phyloP scores from a whole-genome alignment of 352 stramenopile genomes.

The Peronospora tabacina region DNA sequence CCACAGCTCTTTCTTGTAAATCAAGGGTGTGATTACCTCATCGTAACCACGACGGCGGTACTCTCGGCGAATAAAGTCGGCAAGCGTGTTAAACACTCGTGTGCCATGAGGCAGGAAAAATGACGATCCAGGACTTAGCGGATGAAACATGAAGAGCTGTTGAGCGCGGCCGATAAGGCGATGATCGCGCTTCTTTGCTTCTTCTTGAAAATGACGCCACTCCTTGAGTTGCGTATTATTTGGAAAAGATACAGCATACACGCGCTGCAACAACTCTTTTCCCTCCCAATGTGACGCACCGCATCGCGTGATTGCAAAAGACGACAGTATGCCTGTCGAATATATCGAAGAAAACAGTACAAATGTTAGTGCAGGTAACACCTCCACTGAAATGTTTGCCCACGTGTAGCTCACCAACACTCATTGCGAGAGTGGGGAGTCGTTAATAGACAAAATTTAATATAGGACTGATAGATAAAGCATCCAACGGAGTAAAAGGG shows the following conservation, averaged over 20 bases:
- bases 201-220: conserved; percentile 87
- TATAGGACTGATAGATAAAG: conserved; percentile 43
- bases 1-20: conserved; percentile 97
- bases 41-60: conserved; percentile 91
- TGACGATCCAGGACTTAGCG: conserved; percentile 91
- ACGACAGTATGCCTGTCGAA: conserved; percentile 73
- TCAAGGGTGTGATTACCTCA: conserved; percentile 95
- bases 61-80: conserved; percentile 70
- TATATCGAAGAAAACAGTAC: not conserved
- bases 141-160: conserved; percentile 94
- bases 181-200: conserved; percentile 95
- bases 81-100: conserved; percentile 96
- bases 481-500: conserved; percentile 5
- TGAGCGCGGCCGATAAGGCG: conserved; percentile 91
- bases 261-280: conserved; percentile 90
- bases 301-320: conserved; percentile 93
- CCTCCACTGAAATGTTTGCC: conserved; percentile 37
- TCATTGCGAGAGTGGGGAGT: conserved; percentile 73
- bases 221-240: conserved; percentile 82
- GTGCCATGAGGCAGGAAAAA: conserved; percentile 98
- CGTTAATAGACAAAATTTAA: conserved; percentile 43
- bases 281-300: conserved; percentile 90
- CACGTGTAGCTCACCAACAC: conserved; percentile 72
- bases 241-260: conserved; percentile 96
- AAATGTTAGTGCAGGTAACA: conserved; percentile 6